These are phyloP conservation scores for Datura wrightii DNA, from an alignment of 257 asterid genomes.

Conservation along the genomic window DNA sequence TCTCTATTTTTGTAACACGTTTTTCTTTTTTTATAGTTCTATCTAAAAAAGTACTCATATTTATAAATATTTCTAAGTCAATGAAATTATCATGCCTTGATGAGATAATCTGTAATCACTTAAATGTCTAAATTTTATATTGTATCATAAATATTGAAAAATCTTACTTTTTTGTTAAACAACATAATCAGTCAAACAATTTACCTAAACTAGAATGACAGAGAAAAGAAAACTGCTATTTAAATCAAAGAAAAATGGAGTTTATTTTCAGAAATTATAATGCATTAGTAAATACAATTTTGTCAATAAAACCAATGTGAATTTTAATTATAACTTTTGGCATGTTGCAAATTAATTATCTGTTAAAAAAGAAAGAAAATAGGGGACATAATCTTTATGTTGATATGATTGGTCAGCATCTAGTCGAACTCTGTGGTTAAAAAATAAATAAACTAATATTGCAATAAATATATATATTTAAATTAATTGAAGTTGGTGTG, in stretches of 20 bases:
- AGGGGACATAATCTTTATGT: slow-evolving; percentile 19
- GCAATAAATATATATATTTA: background rate
- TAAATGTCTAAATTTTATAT: too few species aligned
- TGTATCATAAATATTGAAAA: too few species aligned
- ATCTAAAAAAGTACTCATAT: too few species aligned
- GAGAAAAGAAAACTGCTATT: background rate
- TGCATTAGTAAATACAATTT: background rate
- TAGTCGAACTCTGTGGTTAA: background rate
- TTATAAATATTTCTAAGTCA: too few species aligned
- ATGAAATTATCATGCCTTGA: too few species aligned
- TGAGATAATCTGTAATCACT: too few species aligned
- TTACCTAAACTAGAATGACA: too few species aligned
- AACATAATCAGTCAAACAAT: too few species aligned
- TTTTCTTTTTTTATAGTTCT: too few species aligned
- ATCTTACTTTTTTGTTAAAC: too few species aligned
- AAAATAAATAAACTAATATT: background rate
- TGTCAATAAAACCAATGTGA: background rate
- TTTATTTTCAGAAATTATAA: background rate
- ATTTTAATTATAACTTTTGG: background rate
- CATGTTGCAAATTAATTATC: background rate
- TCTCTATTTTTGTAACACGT: too few species aligned
- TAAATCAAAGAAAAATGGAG: background rate
- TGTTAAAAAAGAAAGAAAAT: background rate
- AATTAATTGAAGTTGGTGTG: background rate
- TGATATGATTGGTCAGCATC: slow-evolving; percentile 24